A percentile compares a stretch with the other conserved stretches of the same genome.
Conservation (phyloP, 768 basidiomycete species). For the Termitomyces sp. region DNA sequence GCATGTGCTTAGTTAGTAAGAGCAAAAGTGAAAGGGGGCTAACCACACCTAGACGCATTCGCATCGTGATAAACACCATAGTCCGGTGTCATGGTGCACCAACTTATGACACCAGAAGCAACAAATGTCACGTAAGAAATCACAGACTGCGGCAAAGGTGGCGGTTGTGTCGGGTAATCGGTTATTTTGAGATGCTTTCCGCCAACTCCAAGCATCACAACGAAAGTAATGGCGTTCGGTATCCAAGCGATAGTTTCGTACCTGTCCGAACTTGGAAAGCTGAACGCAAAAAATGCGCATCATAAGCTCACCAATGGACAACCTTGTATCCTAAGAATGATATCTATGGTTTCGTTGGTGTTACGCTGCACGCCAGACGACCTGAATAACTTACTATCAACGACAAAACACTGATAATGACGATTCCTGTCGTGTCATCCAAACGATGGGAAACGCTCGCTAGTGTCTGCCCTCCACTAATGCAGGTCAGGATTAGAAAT, state of each 20-base stretch:
- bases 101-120: slow-evolving; percentile 32
- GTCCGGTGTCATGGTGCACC: slow-evolving; percentile 39
- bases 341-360: slow-evolving; percentile 19
- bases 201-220: slow-evolving; percentile 59
- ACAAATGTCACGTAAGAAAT: slow-evolving; percentile 34
- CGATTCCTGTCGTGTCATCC: slow-evolving; percentile 33
- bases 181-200: slow-evolving; percentile 39
- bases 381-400: slow-evolving; percentile 24
- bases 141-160: slow-evolving; percentile 23
- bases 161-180: slow-evolving; percentile 15
- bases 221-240: slow-evolving; percentile 57
- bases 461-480: slow-evolving; percentile 66
- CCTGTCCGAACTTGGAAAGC: slow-evolving; percentile 12
- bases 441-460: slow-evolving; percentile 43
- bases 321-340: slow-evolving; percentile 63
- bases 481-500: slow-evolving; percentile 61
- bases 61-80: slow-evolving; percentile 39
- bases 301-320: slow-evolving; percentile 45
- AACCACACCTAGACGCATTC: slow-evolving; percentile 24
- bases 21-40: not conserved
- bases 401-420: slow-evolving; percentile 33
- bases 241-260: slow-evolving; percentile 64
- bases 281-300: not conserved
- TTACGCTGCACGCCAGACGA: not conserved
- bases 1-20: not conserved